Evolutionary conservation across 495 filamentous ascomycete species (phyloP), one percentile per base, ranked within the genome.

Genomic region (Pyrenula massariospora): DNA sequence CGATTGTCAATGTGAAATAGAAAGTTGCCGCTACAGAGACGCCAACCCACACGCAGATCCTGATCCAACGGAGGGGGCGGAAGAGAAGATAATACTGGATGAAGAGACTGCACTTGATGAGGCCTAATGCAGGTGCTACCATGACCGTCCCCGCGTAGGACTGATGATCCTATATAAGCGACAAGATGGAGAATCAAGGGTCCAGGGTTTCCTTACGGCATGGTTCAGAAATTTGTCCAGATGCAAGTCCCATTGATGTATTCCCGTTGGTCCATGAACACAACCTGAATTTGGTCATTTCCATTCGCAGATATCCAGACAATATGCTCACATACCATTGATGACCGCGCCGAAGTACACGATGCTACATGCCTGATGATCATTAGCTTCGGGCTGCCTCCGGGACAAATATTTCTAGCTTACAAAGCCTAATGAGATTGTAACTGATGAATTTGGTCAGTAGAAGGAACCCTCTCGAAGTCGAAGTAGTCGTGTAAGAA

Each of bases 51-150:
- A 61, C 57, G 22, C 57, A 24, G 21, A 61, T 56, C 21, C 59
- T 60, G 22, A 59, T 22, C 50, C 52, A 61, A 19, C 59, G 22
- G 25, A 59, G 49, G 22, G 57, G 50, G 23, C 51, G 51, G 57
- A 61, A 61, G 8, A 61, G 22, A 2, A 42, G 15, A 36, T 61
- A 61, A 42, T 59, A 61, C 50, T 61, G 50, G 50, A 52, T 52
- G 50, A 52, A 52, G 19, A 61, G 59, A 47, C 59, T 61, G 12
- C 23, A 56, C 10, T 61, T 61, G 24, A 60, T 61, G n/a, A 61
- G 48, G 11, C 59, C 59, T 25, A 61, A 47, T 20, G 52, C 59
- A n/a, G 59, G 58, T 15, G 48, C 24, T 1, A 22, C 42, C 54
- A 52, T 59, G 36, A 51, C 25, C n/a, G 54, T 58, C 24, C 56